Evolutionary conservation across 768 basidiomycete species (phyloP).

Genomic region (Suillus luteus): DNA sequence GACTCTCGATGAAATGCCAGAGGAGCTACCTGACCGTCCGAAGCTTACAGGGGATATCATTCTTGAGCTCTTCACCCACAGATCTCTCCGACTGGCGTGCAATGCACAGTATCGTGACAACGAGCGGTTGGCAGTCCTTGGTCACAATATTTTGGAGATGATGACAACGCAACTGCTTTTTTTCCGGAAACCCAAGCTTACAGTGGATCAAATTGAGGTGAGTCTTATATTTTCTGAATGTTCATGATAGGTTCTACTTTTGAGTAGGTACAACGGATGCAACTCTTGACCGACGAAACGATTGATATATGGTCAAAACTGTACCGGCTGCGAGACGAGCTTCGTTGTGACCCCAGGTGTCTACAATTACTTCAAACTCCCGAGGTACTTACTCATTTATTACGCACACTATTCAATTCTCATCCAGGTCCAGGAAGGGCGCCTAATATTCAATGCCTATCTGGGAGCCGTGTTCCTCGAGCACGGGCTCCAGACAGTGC

Average conservation of each 20-base stretch:
- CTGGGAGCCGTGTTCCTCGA: slow-evolving; percentile 63
- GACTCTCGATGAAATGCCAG: slow-evolving; percentile 23
- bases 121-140: slow-evolving; percentile 56
- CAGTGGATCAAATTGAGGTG: slow-evolving; percentile 52
- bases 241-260: slow-evolving; percentile 10
- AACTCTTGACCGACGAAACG: slow-evolving; percentile 33
- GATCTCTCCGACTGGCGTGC: slow-evolving; percentile 52
- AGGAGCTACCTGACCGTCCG: slow-evolving; percentile 47
- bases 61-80: slow-evolving; percentile 72
- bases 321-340: slow-evolving; percentile 38
- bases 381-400: slow-evolving; percentile 39
- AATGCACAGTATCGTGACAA: slow-evolving; percentile 53
- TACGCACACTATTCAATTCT: slow-evolving; percentile 16
- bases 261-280: slow-evolving; percentile 27
- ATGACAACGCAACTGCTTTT: slow-evolving; percentile 51
- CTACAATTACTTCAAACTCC: slow-evolving; percentile 29
- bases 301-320: slow-evolving; percentile 40
- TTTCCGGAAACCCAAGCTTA: slow-evolving; percentile 51
- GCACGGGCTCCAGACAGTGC: slow-evolving; percentile 51
- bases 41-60: slow-evolving; percentile 53
- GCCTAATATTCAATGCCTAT: slow-evolving; percentile 63
- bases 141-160: slow-evolving; percentile 48
- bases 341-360: slow-evolving; percentile 35
- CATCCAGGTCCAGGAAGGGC: slow-evolving; percentile 49
- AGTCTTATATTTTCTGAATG: slow-evolving; percentile 26